Evolutionary conservation across 148 eudicot genomes (phyloP), one percentile per base, ranked within the genome.

Genomic region (Silene latifolia): DNA sequence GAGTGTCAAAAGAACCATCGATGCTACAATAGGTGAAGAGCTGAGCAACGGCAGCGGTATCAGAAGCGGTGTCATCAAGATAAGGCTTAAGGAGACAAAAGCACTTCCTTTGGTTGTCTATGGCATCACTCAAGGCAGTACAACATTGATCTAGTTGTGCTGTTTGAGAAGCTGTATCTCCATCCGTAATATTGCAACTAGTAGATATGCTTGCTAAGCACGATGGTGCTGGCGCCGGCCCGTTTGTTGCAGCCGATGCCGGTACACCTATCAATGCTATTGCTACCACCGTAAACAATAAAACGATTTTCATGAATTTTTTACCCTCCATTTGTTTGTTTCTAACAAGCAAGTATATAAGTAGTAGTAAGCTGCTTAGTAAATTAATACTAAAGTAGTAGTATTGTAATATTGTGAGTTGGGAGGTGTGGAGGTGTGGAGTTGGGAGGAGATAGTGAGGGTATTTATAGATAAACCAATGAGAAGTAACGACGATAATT

Each of bases 21-120:
- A 72, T 59, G 0, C 12, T 39, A 23, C 76, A 73, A 15, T 42
- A 8, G 4, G 74, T 61, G 46, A 76, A 69, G 19, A 46, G 60
- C 20, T 63, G 10, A 24, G 44, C 4, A 4, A 69, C 18, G 9
- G 13, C 4, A 4, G 51, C 56, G 5, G 29, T 10, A 12, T 8
- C 5, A 0, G 74, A 15, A 0, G 67, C 17, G 15, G 63, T 14
- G 0, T 53, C 61, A 1, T n/a, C 67, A 15, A 68, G n/a, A 2
- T 8, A 0, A 27, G 46, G 11, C 20, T 76, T n/a, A 13, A 71
- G 58, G 11, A 35, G 29, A 8, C 79, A 76, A 9, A 76, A 76
- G 39, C 79, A 76, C 10, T 64, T 23, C 0, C 18, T 74, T 10
- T 74, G 48, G 4, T 74, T 65, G 12, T 67, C 7, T 7, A 64